Evolutionary conservation across 2,329 filamentous ascomycete genomes (phyloP).

Genomic region (Pezicula radicicola): DNA sequence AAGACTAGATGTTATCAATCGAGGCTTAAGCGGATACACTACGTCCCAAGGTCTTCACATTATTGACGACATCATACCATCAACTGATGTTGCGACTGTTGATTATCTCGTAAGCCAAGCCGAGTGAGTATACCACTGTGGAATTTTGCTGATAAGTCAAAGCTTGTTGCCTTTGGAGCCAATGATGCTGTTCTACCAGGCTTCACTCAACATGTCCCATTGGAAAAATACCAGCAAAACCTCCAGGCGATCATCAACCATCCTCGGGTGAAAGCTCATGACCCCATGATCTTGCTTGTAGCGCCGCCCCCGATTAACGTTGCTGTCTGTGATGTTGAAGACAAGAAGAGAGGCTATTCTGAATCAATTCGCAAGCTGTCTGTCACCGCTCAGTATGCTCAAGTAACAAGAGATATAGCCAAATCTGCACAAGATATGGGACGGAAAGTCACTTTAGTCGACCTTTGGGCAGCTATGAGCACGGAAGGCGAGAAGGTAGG

Average conservation of each 20-base stretch:
- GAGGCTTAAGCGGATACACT: slow-evolving; percentile 82
- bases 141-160: slow-evolving; percentile 3
- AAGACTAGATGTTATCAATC: slow-evolving; percentile 81
- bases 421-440: slow-evolving; percentile 12
- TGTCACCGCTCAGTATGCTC: slow-evolving; percentile 60
- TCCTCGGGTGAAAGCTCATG: slow-evolving; percentile 64
- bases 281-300: slow-evolving; percentile 71
- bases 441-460: slow-evolving; percentile 58
- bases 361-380: slow-evolving; percentile 54
- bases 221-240: slow-evolving; percentile 73
- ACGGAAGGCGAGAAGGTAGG: slow-evolving; percentile 38
- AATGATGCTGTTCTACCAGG: slow-evolving; percentile 78
- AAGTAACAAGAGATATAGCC: slow-evolving; percentile 52
- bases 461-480: slow-evolving; percentile 81
- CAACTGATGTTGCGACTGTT: slow-evolving; percentile 58
- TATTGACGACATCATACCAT: slow-evolving; percentile 68
- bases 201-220: slow-evolving; percentile 71
- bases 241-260: slow-evolving; percentile 70
- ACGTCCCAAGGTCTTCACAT: slow-evolving; percentile 70
- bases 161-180: slow-evolving; percentile 73
- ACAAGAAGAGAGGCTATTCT: slow-evolving; percentile 22
- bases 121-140: not conserved
- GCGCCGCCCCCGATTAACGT: slow-evolving; percentile 79
- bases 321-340: slow-evolving; percentile 30
- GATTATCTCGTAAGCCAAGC: slow-evolving; percentile 59